A percentile compares a stretch with the other conserved stretches of the same genome.
Evolutionary conservation across 2,329 filamentous ascomycete species (phyloP).

Genomic region (Diaporthe citri): DNA sequence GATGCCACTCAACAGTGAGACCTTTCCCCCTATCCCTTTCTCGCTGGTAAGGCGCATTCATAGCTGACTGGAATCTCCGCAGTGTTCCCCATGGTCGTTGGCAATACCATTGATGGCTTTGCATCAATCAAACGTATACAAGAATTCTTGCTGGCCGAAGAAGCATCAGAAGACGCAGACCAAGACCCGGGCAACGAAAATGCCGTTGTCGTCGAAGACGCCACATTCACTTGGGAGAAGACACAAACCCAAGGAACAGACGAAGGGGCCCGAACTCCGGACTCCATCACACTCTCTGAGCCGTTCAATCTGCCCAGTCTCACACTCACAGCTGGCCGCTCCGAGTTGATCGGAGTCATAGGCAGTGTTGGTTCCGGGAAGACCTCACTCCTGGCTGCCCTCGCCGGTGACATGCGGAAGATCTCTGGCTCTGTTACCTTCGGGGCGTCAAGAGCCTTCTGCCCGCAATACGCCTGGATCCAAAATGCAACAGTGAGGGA

Average conservation of each 20-base stretch:
- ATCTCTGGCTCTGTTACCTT: conserved; percentile 80
- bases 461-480: conserved; percentile 98
- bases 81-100: conserved; percentile 86
- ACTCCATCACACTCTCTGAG: conserved; percentile 54
- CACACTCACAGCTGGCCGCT: conserved; percentile 75
- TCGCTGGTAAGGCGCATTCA: background rate
- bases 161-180: conserved; percentile 80
- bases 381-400: conserved; percentile 85
- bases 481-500: conserved; percentile 89
- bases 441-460: conserved; percentile 87
- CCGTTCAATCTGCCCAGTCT: conserved; percentile 81
- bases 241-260: conserved; percentile 49
- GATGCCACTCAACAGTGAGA: conserved; percentile 79
- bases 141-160: conserved; percentile 88
- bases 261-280: conserved; percentile 43
- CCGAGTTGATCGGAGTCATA: conserved; percentile 86
- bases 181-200: conserved; percentile 69
- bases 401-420: conserved; percentile 94
- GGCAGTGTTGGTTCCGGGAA: conserved; percentile 92
- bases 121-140: conserved; percentile 87
- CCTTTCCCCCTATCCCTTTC: too few relatives aligned
- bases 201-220: conserved; percentile 78
- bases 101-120: conserved; percentile 90
- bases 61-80: too few relatives aligned
- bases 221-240: conserved; percentile 90